Conservation (phyloP, 495 filamentous ascomycete species). For the Pseudoneurospora amorphoporcata region DNA sequence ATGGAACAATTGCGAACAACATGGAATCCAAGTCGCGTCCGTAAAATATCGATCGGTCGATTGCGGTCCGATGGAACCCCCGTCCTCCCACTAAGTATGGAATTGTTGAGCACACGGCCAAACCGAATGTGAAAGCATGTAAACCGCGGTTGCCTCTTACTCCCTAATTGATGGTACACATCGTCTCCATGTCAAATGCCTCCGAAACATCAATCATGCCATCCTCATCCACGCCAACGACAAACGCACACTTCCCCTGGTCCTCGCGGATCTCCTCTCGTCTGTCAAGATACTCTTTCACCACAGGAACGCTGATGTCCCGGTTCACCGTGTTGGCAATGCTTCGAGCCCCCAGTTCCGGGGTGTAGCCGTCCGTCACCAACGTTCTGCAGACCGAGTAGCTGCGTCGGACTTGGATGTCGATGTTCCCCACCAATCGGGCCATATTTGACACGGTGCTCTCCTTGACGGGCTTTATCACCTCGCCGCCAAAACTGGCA, state of each 20-base stretch:
- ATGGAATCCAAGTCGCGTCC: too few species aligned
- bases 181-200: too few species aligned
- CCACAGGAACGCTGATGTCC: not conserved
- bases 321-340: conserved; percentile 7
- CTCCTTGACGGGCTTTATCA: conserved; percentile 23
- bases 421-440: conserved; percentile 23
- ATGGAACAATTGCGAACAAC: too few species aligned
- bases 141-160: too few species aligned
- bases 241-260: not conserved
- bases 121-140: too few species aligned
- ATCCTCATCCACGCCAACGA: not conserved
- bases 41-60: too few species aligned
- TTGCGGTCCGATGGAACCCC: too few species aligned
- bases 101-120: too few species aligned
- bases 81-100: too few species aligned
- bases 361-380: conserved; percentile 24
- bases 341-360: conserved; percentile 32
- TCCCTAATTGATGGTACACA: too few species aligned
- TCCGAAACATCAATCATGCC: not conserved
- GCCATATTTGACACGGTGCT: conserved; percentile 7
- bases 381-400: conserved; percentile 26
- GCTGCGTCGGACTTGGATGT: conserved; percentile 24
- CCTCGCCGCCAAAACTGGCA: conserved; percentile 21
- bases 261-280: not conserved
- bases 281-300: not conserved